These are phyloP conservation scores for Cryphonectria naterciae DNA, from an alignment of 2,329 filamentous ascomycete genomes.

Conservation along the genomic window DNA sequence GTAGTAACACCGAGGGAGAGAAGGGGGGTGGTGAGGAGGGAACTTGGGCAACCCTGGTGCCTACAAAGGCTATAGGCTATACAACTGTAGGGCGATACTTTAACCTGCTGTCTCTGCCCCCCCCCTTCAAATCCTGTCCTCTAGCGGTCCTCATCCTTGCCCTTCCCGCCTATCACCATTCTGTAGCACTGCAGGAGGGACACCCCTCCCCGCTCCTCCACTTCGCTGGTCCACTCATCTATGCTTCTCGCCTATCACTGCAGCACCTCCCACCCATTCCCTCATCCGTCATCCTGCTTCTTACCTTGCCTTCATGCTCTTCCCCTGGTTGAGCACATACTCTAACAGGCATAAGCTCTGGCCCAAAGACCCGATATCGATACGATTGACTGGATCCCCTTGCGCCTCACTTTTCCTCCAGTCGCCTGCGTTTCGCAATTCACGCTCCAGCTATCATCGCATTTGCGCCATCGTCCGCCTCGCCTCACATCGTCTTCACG, in stretches of 20 bases:
- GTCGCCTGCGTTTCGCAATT: conserved; percentile 17
- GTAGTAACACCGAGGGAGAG: background rate
- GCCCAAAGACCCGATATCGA: conserved; percentile 19
- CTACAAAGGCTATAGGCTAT: background rate
- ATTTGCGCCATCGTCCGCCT: conserved; percentile 28
- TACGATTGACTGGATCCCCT: conserved; percentile 12
- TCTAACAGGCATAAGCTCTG: conserved; percentile 15
- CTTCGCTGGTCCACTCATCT: background rate
- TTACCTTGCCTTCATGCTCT: background rate
- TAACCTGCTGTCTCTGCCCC: background rate
- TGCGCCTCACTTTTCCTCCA: conserved; percentile 15
- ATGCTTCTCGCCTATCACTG: background rate
- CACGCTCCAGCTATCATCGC: conserved; percentile 1
- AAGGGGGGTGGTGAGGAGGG: background rate
- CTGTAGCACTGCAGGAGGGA: background rate
- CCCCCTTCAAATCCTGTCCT: no score
- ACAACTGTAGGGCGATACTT: background rate
- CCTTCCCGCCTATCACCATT: background rate
- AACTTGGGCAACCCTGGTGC: background rate
- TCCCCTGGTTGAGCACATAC: background rate
- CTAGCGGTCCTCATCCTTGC: background rate
- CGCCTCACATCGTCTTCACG: conserved; percentile 3
- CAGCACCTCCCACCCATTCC: background rate
- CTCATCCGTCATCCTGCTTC: conserved; percentile 1
- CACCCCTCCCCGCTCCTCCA: background rate